phyloP scores from a whole-genome alignment of 2,329 filamentous ascomycete genomes.

The Aspergillus tanneri region DNA sequence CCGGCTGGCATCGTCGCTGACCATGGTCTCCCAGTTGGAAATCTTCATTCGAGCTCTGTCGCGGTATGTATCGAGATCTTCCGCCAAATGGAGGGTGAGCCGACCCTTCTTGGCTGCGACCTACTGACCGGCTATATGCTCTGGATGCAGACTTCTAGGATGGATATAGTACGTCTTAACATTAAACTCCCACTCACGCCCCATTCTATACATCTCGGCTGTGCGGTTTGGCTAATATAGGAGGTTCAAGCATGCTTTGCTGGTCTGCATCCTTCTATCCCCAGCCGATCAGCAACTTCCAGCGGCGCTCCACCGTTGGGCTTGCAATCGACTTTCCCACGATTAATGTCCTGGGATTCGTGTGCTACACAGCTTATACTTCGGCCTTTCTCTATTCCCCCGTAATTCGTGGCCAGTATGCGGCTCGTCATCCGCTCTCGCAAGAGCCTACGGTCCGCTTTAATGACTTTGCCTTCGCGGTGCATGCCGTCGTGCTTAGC shows the following conservation, averaged over 20 bases:
- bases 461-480: conserved; percentile 87
- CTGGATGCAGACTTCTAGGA: conserved; percentile 60
- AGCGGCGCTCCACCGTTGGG: conserved; percentile 73
- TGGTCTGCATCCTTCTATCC: conserved; percentile 95
- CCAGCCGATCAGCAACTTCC: conserved; percentile 77
- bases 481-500: conserved; percentile 74
- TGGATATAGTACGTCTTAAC: conserved; percentile 63
- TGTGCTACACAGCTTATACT: conserved; percentile 72
- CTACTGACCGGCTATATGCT: conserved; percentile 33
- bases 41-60: conserved; percentile 43
- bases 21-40: conserved; percentile 35
- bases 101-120: neutral
- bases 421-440: conserved; percentile 68
- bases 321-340: conserved; percentile 85
- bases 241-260: conserved; percentile 53
- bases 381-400: conserved; percentile 75
- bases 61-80: conserved; percentile 32
- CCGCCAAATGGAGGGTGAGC: neutral
- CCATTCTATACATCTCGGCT: too few species aligned
- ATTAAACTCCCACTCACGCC: neutral
- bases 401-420: conserved; percentile 77
- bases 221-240: neutral
- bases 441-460: conserved; percentile 79
- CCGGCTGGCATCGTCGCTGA: neutral
- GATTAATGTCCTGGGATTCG: conserved; percentile 63